phyloP scores from a whole-genome alignment of 257 asterid species.

The Solanum habrochaites region DNA sequence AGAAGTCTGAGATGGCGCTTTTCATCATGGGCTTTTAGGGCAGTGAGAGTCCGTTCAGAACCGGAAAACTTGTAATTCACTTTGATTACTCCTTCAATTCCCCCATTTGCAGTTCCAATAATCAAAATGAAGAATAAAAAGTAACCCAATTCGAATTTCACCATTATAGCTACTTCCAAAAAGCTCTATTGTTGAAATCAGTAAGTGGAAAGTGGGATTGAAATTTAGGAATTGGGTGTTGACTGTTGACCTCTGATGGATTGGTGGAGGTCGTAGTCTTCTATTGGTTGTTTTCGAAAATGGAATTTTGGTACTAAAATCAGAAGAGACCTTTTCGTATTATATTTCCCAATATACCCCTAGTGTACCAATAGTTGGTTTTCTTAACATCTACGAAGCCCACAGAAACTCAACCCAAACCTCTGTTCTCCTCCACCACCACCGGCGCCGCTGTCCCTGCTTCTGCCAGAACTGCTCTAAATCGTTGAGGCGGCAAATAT shows the following conservation, averaged over 20 bases:
- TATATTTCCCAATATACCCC: neutral
- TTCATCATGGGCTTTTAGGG: constrained; percentile 79
- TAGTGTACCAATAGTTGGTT: neutral
- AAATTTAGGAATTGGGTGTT: neutral
- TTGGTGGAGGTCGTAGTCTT: neutral
- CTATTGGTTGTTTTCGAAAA: neutral
- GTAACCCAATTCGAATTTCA: neutral
- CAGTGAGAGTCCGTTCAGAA: constrained; percentile 54
- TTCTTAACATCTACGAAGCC: neutral
- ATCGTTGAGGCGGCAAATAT: neutral
- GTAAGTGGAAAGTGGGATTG: neutral
- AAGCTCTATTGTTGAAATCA: neutral
- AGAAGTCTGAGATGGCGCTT: constrained; percentile 66
- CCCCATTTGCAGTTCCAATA: neutral
- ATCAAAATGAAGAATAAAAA: neutral
- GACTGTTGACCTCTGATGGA: neutral
- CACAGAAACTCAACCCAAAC: neutral
- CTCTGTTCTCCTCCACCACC: neutral
- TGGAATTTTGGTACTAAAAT: neutral
- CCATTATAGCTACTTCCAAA: neutral
- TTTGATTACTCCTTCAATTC: constrained; percentile 36
- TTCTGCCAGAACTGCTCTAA: neutral
- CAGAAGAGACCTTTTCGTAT: neutral
- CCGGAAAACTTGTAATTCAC: constrained; percentile 79
- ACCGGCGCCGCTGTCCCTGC: neutral